phyloP scores from a whole-genome alignment of 768 basidiomycete genomes.

The Hydnomerulius pinastri region DNA sequence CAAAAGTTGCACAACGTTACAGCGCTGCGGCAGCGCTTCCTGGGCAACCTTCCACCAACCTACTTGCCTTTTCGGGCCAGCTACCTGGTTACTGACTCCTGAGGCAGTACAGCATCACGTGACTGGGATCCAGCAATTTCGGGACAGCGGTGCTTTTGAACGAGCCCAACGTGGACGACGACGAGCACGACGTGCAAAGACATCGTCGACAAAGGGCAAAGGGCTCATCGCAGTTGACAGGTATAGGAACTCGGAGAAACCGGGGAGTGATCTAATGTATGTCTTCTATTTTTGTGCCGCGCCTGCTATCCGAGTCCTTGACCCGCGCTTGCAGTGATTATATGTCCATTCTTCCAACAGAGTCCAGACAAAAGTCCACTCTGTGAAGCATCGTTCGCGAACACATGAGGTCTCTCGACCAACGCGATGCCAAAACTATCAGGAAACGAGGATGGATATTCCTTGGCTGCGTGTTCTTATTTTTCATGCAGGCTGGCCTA shows the following conservation, averaged over 20 bases:
- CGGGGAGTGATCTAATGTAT: not conserved
- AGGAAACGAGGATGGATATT: slow-evolving; percentile 41
- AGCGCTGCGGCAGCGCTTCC: too few species aligned
- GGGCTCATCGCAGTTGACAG: slow-evolving; percentile 21
- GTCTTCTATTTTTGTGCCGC: not conserved
- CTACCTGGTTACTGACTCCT: not conserved
- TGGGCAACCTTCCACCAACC: too few species aligned
- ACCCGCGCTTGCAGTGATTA: not conserved
- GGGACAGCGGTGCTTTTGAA: too few species aligned
- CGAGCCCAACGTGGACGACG: slow-evolving; percentile 15
- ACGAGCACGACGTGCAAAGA: not conserved
- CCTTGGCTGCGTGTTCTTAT: slow-evolving; percentile 40
- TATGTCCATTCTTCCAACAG: not conserved
- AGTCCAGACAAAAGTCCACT: not conserved
- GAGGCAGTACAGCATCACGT: too few species aligned
- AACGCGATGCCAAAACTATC: not conserved
- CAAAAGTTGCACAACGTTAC: too few species aligned
- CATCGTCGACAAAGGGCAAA: slow-evolving; percentile 10
- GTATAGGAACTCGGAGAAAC: not conserved
- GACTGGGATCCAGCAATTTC: too few species aligned
- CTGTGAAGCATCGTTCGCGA: too few species aligned
- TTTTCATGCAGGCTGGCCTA: slow-evolving; percentile 54
- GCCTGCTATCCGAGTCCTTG: slow-evolving; percentile 2
- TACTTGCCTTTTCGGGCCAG: slow-evolving; percentile 10
- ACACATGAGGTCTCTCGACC: slow-evolving; percentile 19